Evolutionary conservation across 2,329 filamentous ascomycete species (phyloP), one percentile per base, ranked within the genome.

Genomic region (Cladosporium sp.): DNA sequence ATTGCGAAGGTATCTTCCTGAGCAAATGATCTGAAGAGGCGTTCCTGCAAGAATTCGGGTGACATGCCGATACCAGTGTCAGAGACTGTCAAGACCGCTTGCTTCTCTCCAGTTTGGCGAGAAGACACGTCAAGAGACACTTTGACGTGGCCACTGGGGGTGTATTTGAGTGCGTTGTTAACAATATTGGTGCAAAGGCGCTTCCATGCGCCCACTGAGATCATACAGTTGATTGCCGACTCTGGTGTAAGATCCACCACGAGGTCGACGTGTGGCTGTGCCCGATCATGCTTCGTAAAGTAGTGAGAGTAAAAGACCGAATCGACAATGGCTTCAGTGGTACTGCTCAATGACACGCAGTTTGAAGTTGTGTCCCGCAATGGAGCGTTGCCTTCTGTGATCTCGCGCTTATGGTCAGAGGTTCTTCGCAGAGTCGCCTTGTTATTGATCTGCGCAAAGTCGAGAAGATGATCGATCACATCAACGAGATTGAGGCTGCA

Each of bases 1-100:
- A 85, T 83, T 0, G 84, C 80, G 0, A 91, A 74, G 0, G 79
- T 77, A 55, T 90, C 83, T 70, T 91, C 89, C 67, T 91, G 89
- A 0, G 82, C 77, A 67, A 91, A 91, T 0, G 88, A 86, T 0
- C 82, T 85, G 73, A 88, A 91, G 0, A 91, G 76, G 16, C 84
- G 81, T 23, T 86, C 83, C 40, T 83, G 80, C 3, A 91, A 75
- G 68, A 88, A 92, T 11, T 90, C 86, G 14, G 84, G 79, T 0
- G 83, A 83, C 61, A 91, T 91, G 1, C 89, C 89, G 40, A 82
- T 82, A 0, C 89, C 89, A 0, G 88, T 89, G 69, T 92, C 89
- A 0, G 80, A 78, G 0, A 91, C 84, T 6, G 62, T 59, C 4
- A 65, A 37, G 6, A 37, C 21, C n/a, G 55, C 55, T 4, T 10